Base-by-base conservation (phyloP, 768 basidiomycete genomes). In the Grammothele lineata region DNA sequence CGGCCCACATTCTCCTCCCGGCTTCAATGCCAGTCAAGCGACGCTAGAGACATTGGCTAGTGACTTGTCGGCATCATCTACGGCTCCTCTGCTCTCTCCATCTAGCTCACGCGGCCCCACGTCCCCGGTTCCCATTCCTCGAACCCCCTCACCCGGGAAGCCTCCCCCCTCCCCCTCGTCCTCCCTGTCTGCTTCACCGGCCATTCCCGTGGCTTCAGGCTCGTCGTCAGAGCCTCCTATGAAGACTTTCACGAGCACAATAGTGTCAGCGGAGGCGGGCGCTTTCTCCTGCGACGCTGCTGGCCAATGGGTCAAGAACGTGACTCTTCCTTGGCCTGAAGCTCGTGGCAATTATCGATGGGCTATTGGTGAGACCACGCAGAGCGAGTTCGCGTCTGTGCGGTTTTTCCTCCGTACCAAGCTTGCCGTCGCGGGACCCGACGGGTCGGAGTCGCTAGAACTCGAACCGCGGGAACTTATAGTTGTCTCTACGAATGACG, bases 361-460 rank as follows among this genome's bases (percentile, higher is more conserved):
- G 85, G 77, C 87, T 8, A 76, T 86, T 47, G 89, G 89, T 10
- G 87, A 90, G 70, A 84, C 85, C 22, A 76, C 88, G 55, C 70
- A 75, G 53, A 83, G 83, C 34, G 72, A 78, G 41, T 63, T 84
- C 55, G 80, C 77, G 12, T 74, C 77, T 43, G 76, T 89, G 43
- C 76, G 75, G 61, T 92, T 87, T 63, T 81, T 83, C 62, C 68
- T 84, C 55, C 77, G 80, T 37, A 71, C 83, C 54, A 87, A 86
- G 76, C 83, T 87, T 46, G 66, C 80, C 40, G 75, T 83, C 22
- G 66, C 80, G 23, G 72, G 72, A 22, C 67, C 70, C 2, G 51
- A 56, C 7, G 81, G 77, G 21, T 81, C 80, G 10, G 85, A 87
- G 57, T 74, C 80, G 0, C 64, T 87, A 40, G 87, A 87, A 48